A percentile compares a stretch with the other conserved stretches of the same genome.
Conservation (phyloP, 2,329 filamentous ascomycete species). For the Rhinocladiella similis region DNA sequence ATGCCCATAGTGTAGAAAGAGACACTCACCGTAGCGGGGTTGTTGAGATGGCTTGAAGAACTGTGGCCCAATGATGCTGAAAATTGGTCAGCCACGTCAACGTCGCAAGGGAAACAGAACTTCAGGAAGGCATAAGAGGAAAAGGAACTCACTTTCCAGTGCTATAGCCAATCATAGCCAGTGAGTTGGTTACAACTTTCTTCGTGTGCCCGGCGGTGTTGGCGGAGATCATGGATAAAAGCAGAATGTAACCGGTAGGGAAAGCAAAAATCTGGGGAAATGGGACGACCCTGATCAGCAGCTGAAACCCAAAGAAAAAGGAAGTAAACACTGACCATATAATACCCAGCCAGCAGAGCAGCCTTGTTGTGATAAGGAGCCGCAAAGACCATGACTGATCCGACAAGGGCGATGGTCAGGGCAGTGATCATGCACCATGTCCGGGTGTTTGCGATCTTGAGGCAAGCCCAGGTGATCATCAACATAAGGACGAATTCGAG, state of each 20-base stretch:
- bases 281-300: conserved; percentile 1
- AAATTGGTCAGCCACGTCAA: neutral
- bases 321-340: conserved; percentile 1
- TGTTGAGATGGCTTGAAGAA: neutral
- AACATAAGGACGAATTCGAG: conserved; percentile 6
- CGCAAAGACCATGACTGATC: neutral
- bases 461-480: neutral
- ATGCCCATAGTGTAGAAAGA: neutral
- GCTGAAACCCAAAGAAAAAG: conserved; percentile 12
- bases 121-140: neutral
- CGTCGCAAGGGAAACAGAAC: neutral
- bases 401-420: neutral
- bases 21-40: neutral
- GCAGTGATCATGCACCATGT: neutral
- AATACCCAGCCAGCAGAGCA: neutral
- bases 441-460: neutral
- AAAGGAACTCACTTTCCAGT: neutral
- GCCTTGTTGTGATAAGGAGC: conserved; percentile 1
- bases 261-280: neutral
- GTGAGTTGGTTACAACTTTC: conserved; percentile 32
- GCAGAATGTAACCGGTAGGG: neutral
- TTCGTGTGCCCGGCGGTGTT: conserved; percentile 37
- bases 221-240: conserved; percentile 11
- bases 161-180: neutral
- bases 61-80: neutral